A percentile compares a stretch with the other conserved stretches of the same genome.
phyloP scores from a whole-genome alignment of 2,329 filamentous ascomycete species.

The Rutstroemia sydowiana region DNA sequence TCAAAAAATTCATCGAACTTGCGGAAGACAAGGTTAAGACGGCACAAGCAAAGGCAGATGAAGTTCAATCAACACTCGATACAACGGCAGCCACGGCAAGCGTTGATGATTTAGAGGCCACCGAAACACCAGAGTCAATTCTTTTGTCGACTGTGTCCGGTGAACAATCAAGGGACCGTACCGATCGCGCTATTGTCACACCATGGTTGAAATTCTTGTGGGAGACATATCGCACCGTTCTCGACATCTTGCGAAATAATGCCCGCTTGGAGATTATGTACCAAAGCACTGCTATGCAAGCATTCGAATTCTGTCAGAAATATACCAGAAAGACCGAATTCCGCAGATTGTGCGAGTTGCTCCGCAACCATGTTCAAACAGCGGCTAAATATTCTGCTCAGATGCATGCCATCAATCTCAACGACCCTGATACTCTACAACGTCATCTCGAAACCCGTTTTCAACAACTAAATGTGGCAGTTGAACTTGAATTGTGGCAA shows the following conservation, averaged over 20 bases:
- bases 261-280: slow-evolving; percentile 95
- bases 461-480: slow-evolving; percentile 95
- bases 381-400: slow-evolving; percentile 98
- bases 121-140: slow-evolving; percentile 96
- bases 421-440: slow-evolving; percentile 93
- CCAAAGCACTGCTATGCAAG: slow-evolving; percentile 95
- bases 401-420: slow-evolving; percentile 99
- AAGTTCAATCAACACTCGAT: slow-evolving; percentile 83
- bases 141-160: slow-evolving; percentile 95
- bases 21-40: slow-evolving; percentile 94
- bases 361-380: slow-evolving; percentile 97
- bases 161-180: slow-evolving; percentile 94
- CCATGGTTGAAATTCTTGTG: slow-evolving; percentile 99
- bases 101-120: slow-evolving; percentile 92
- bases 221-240: slow-evolving; percentile 97
- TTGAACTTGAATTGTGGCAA: slow-evolving; percentile 97
- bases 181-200: slow-evolving; percentile 94
- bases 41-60: slow-evolving; percentile 91
- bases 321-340: slow-evolving; percentile 99
- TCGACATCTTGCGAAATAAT: slow-evolving; percentile 99
- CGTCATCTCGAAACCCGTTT: slow-evolving; percentile 96
- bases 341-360: slow-evolving; percentile 92
- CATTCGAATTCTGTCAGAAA: slow-evolving; percentile 97
- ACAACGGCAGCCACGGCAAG: slow-evolving; percentile 63
- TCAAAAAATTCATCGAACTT: slow-evolving; percentile 97